Evolutionary conservation across 108 stramenopile genomes (phyloP), one percentile per base, ranked within the genome.

Genomic region (Cyclotella distinguenda): DNA sequence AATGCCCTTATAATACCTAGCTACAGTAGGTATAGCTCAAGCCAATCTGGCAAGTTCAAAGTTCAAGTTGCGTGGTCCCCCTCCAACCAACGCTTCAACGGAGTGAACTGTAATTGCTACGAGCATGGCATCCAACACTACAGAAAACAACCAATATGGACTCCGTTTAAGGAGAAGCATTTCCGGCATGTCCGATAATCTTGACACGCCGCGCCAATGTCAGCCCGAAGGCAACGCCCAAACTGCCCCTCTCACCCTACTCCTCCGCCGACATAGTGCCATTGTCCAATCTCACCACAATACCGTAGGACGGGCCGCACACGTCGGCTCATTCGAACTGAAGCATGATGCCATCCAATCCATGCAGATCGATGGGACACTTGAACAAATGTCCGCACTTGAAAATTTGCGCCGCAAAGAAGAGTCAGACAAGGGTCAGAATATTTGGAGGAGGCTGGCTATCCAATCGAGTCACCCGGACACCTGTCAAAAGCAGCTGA

Each of bases 401-500:
- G 51, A 66, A 38, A 11, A 54, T 0, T 22, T 27, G 4, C 57
- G 28, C n/a, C 4, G 23, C 13, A 39, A 66, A 15, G 30, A 64
- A 42, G 31, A 42, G 21, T 68, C 26, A 15, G 48, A 0, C 10
- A 13, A 33, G 1, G 45, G 36, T 1, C 69, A 60, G 38, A 44
- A 46, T 27, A 13, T 60, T 16, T 69, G 68, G 60, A 42, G 23
- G 0, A 32, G 74, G 2, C 36, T 70, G n/a, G 74, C 74, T 13
- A 63, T 64, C 0, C 22, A 25, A 0, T 56, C 68, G 6, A 64
- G 60, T 34, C 19, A 30, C 9, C 52, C 74, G 33, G 68, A 69
- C 16, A 70, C 63, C 0, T 26, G 60, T 15, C 68, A 56, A 31
- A 70, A 76, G 16, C 62, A 76, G 43, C 31, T 76, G 30, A 70